Conservation (phyloP, 305 asterid species). For the Fraxinus sp. region DNA sequence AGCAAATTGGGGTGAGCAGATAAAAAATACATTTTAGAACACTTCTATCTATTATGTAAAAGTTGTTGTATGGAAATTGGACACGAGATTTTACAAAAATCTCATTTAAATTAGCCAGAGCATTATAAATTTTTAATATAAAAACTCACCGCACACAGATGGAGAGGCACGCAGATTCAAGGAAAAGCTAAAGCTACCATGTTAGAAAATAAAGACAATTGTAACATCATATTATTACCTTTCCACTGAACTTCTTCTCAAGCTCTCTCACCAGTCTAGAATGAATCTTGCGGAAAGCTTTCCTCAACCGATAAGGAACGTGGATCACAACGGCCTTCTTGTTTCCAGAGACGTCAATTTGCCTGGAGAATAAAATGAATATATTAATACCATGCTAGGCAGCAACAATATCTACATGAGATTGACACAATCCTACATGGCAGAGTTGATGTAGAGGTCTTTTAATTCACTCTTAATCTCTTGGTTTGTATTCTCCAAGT, state of each 20-base stretch:
- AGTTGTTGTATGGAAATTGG: neutral
- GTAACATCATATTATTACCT: slow-evolving; percentile 37
- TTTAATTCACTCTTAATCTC: slow-evolving; percentile 78
- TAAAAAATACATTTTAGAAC: neutral
- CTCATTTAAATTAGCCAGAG: neutral
- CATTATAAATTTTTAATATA: neutral
- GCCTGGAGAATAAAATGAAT: slow-evolving; percentile 35
- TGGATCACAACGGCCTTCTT: slow-evolving; percentile 84
- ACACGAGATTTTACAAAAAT: neutral
- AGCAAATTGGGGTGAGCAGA: neutral
- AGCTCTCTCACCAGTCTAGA: slow-evolving; percentile 75
- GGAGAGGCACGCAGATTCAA: neutral
- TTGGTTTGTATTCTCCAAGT: slow-evolving; percentile 73
- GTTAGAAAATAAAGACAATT: neutral
- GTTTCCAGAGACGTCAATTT: slow-evolving; percentile 67
- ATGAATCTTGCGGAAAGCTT: slow-evolving; percentile 84
- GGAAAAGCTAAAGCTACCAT: neutral
- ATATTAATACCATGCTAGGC: neutral
- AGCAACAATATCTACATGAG: neutral
- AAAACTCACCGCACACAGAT: neutral
- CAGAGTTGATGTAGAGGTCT: slow-evolving; percentile 79
- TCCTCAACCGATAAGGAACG: slow-evolving; percentile 73
- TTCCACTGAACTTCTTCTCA: slow-evolving; percentile 87
- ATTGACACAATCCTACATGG: slow-evolving; percentile 39
- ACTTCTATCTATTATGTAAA: neutral